Base-by-base conservation (phyloP, 176 grass and related monocot species). In the Bromus sterilis region DNA sequence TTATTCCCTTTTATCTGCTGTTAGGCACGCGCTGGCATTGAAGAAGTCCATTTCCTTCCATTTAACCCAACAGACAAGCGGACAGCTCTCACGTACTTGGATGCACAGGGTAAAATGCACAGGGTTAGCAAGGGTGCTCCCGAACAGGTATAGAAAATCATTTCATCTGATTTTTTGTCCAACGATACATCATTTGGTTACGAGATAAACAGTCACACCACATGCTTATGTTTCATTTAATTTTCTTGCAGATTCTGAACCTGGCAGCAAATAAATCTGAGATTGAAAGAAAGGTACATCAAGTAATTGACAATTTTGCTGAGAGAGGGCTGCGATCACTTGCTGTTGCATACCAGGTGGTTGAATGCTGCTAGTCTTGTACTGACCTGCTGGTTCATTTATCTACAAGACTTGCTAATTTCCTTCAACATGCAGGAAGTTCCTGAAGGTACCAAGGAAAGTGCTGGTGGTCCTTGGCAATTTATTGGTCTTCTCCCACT, bases 81-180 rank as follows among this genome's bases (percentile, higher is more conserved):
- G 74, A 94, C 91, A 42, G 91, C 91, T 68, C 85, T 94, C 60
- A 94, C 91, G 57, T 94, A 94, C 78, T 88, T 94, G 31, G 88
- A 94, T 7, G 61, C 79, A 18, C n/a, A 57, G 36, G 88, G 91
- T 65, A 88, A 83, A 82, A 88, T 90, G 91, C 85, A 94, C 73
- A 85, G 91, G 24, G 88, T 88, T 81, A 94, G 91, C 83, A 94
- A 94, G 80, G 91, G 91, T 86, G 91, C 91, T 74, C 91, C 91
- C 29, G 91, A 94, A 64, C 91, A 94, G 91, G 91, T 94, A 94
- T 80, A 24, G 73, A 69, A 31, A 71, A 61, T 67, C 62, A n/a
- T 12, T n/a, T 20, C 31, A 11, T 42, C 41, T 56, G 1, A 64
- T 63, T 35, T 71, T 71, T 30, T 15, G 16, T 46, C 26, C 68